phyloP scores from a whole-genome alignment of 306 rosid species.

The Dalbergia oliveri region DNA sequence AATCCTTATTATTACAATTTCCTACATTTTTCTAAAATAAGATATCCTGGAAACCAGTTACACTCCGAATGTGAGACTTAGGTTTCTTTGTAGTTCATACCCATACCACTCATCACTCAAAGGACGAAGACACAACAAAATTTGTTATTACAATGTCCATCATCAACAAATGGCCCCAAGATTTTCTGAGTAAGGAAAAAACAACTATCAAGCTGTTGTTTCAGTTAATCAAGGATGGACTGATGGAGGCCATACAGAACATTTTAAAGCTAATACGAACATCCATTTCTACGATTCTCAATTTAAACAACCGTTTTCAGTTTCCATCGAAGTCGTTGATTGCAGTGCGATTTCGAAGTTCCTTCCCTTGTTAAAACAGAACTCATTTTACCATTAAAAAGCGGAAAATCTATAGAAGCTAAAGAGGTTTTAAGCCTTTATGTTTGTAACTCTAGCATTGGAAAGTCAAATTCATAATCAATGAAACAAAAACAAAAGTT shows the following conservation, averaged over 20 bases:
- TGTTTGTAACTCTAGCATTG: neutral
- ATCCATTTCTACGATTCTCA: neutral
- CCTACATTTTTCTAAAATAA: neutral
- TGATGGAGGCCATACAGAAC: neutral
- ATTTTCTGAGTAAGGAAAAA: neutral
- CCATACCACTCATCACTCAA: neutral
- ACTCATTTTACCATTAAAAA: neutral
- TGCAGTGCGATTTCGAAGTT: neutral
- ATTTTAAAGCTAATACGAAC: conserved; percentile 3
- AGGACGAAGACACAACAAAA: neutral
- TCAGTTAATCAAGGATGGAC: conserved; percentile 5
- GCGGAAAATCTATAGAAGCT: too few relatives aligned
- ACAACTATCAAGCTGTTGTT: neutral
- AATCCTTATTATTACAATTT: conserved; percentile 6
- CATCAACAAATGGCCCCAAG: neutral
- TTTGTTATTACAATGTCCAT: neutral
- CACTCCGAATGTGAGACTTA: neutral
- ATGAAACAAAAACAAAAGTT: neutral
- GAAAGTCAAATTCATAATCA: conserved; percentile 1
- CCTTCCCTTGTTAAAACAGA: neutral
- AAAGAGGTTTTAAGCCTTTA: too few relatives aligned
- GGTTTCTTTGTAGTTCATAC: neutral
- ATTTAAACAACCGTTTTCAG: neutral
- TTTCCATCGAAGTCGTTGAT: neutral
- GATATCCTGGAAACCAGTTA: conserved; percentile 1